Evolutionary conservation across 306 rosid species (phyloP), one percentile per base, ranked within the genome.

Genomic region (Dalbergia oliveri): DNA sequence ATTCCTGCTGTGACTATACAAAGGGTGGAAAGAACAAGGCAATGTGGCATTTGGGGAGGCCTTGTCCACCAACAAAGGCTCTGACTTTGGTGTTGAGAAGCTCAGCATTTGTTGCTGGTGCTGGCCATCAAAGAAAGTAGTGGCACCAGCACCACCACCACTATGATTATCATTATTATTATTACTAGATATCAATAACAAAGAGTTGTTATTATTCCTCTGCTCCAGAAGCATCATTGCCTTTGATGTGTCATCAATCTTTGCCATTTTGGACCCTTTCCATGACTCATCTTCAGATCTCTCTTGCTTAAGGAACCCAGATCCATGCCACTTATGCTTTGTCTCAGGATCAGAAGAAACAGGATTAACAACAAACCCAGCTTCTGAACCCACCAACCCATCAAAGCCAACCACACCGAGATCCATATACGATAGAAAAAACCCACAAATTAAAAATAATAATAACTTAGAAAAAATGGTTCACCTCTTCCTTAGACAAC

Each of bases 31-130:
- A 56, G 82, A 68, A 80, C 47, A 80, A 57, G 79, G 69, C 73
- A 80, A 84, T 84, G 85, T 47, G n/a, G 76, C 81, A 75, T 84
- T 84, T 37, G 58, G 26, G 31, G 72, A 2, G 1, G 64, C 12
- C 35, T 80, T 89, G 0, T 88, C 91, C 31, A 31, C 43, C 19
- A 81, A n/a, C 4, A 78, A 71, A 75, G 89, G 0, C 1, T 95
- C 97, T 16, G 93, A 51, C 79, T 91, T 95, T 47, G 94, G 90
- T 47, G 92, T 83, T 73, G 97, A 88, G 76, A 95, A 95, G 80
- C 97, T 91, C 53, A 95, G 87, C 91, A 93, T 87, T 83, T 91
- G 94, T 60, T 85, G 85, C 4, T 50, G 8, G 13, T 73, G 79
- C 33, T 89, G 90, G 5, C 35, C 82, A 78, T 87, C 91, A 69